These are phyloP conservation scores for Skeletonema tropicum DNA, from an alignment of 108 stramenopile genomes.

Conservation along the genomic window DNA sequence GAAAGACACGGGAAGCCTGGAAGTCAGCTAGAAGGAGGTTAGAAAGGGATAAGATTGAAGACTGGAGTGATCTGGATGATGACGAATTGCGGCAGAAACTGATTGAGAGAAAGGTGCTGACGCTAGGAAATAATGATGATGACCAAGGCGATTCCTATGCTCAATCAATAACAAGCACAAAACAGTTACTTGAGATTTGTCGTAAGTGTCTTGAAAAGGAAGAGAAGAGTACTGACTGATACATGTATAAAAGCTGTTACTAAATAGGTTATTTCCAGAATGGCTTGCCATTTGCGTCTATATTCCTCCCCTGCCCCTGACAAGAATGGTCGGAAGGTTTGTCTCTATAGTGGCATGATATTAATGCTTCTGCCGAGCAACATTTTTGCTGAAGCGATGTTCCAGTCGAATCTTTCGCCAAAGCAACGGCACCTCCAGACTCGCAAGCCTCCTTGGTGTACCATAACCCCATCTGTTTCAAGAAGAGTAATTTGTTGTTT, in stretches of 20 bases:
- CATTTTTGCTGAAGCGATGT: slow-evolving; percentile 20
- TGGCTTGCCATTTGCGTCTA: slow-evolving; percentile 49
- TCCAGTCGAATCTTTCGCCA: slow-evolving; percentile 25
- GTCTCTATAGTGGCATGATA: slow-evolving; percentile 52
- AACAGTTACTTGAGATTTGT: slow-evolving; percentile 32
- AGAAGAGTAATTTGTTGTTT: slow-evolving; percentile 55
- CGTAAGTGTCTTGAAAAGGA: slow-evolving; percentile 24
- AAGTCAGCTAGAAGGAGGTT: slow-evolving; percentile 41
- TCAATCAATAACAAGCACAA: slow-evolving; percentile 17
- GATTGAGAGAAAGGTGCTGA: slow-evolving; percentile 47
- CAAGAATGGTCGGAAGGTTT: slow-evolving; percentile 51
- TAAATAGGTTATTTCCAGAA: slow-evolving; percentile 48
- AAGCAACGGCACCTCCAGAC: slow-evolving; percentile 34
- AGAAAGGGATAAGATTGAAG: slow-evolving; percentile 45
- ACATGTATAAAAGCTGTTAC: not conserved
- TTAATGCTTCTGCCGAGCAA: slow-evolving; percentile 47
- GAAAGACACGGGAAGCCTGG: slow-evolving; percentile 58
- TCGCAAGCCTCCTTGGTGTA: slow-evolving; percentile 48
- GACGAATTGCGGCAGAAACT: slow-evolving; percentile 58
- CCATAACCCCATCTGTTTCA: slow-evolving; percentile 65
- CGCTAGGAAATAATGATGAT: not conserved
- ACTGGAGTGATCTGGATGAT: slow-evolving; percentile 70
- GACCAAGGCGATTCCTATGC: not conserved
- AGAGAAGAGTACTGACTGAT: not conserved
- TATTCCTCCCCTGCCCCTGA: slow-evolving; percentile 28